A percentile compares a stretch with the other conserved stretches of the same genome.
Conservation (phyloP, 768 basidiomycete genomes). For the Podaxis sp. region DNA sequence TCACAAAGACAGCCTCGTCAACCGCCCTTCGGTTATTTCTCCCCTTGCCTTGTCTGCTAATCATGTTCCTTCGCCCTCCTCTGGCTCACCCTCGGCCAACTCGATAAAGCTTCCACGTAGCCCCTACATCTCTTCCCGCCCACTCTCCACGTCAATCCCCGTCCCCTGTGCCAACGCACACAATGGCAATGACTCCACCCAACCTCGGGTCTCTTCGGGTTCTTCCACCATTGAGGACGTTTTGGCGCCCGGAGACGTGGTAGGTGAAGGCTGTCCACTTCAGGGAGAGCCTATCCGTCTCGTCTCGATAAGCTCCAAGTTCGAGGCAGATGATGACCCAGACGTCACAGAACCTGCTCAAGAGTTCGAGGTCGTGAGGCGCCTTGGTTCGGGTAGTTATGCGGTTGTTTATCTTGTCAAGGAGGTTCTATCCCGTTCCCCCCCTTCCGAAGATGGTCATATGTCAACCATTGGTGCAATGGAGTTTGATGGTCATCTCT, state of each 20-base stretch:
- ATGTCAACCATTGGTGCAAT: slow-evolving; percentile 54
- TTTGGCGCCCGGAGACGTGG: slow-evolving; percentile 67
- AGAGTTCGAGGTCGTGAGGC: slow-evolving; percentile 82
- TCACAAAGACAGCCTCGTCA: slow-evolving; percentile 34
- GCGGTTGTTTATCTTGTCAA: slow-evolving; percentile 93
- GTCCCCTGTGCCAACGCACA: slow-evolving; percentile 25
- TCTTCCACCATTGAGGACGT: slow-evolving; percentile 57
- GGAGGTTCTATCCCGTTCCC: slow-evolving; percentile 55
- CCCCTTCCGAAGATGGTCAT: slow-evolving; percentile 53
- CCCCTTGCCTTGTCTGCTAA: slow-evolving; percentile 29
- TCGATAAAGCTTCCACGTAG: slow-evolving; percentile 35
- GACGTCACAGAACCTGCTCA: slow-evolving; percentile 48
- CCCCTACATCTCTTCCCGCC: slow-evolving; percentile 37
- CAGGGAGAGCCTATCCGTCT: slow-evolving; percentile 66
- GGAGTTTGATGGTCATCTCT: slow-evolving; percentile 44
- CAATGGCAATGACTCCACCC: slow-evolving; percentile 25
- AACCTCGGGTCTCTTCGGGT: slow-evolving; percentile 33
- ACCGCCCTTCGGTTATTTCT: slow-evolving; percentile 25
- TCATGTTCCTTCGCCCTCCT: slow-evolving; percentile 33
- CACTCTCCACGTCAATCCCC: slow-evolving; percentile 27
- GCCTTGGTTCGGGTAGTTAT: slow-evolving; percentile 87
- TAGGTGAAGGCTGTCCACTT: slow-evolving; percentile 64
- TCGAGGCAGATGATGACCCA: slow-evolving; percentile 28
- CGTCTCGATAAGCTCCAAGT: slow-evolving; percentile 44
- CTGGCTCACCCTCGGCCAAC: slow-evolving; percentile 34